Evolutionary conservation across 2,329 filamentous ascomycete species (phyloP).

Genomic region (Ilyonectria destructans): DNA sequence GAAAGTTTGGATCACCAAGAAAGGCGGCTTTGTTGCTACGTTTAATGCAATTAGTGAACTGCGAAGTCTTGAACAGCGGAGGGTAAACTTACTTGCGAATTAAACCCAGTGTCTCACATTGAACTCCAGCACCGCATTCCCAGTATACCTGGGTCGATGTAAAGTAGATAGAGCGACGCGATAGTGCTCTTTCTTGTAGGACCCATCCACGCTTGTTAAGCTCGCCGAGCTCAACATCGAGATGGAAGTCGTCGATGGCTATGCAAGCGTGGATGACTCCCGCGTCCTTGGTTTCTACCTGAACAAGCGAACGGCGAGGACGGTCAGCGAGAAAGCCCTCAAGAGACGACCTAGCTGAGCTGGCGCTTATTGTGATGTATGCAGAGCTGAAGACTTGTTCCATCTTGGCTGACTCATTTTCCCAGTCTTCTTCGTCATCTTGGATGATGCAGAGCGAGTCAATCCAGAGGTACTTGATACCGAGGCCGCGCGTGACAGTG

Average conservation of each 20-base stretch:
- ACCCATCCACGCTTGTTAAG: conserved; percentile 26
- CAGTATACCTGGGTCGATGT: conserved; percentile 35
- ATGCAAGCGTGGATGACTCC: conserved; percentile 15
- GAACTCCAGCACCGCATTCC: conserved; percentile 37
- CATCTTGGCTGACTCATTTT: conserved; percentile 2
- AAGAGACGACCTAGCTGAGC: too few species aligned
- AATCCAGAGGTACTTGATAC: conserved; percentile 42
- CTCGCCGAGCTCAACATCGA: conserved; percentile 30
- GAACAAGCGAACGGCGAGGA: too few species aligned
- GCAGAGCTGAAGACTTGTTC: conserved; percentile 10
- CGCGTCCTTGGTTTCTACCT: too few species aligned
- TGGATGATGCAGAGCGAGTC: conserved; percentile 45
- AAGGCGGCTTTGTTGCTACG: conserved; percentile 19
- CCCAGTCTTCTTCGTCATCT: conserved; percentile 38
- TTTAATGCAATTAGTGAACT: too few species aligned
- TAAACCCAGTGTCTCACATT: conserved; percentile 37
- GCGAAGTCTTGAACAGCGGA: not conserved
- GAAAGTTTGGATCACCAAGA: conserved; percentile 43
- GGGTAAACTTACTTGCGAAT: conserved; percentile 30
- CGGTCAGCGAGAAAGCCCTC: too few species aligned
- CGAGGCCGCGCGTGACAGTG: not conserved
- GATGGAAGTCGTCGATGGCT: conserved; percentile 36
- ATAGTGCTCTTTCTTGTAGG: conserved; percentile 32
- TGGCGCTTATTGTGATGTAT: not conserved
- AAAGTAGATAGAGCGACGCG: conserved; percentile 40